Evolutionary conservation across 2,329 filamentous ascomycete genomes (phyloP).

Genomic region (Elsinoe perseae): DNA sequence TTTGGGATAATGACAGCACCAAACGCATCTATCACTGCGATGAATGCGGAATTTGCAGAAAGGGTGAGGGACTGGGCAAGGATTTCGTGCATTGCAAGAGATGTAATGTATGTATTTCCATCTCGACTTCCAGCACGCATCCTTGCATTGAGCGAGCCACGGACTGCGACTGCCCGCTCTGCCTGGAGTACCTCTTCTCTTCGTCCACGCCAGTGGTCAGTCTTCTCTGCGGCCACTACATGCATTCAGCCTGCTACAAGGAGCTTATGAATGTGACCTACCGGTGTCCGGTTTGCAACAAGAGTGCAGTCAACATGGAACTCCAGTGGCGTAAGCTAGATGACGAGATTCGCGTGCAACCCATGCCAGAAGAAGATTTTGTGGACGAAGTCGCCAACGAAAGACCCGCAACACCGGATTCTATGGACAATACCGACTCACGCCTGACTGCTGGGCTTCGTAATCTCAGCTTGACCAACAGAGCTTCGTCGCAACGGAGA

Average conservation of each 20-base stretch:
- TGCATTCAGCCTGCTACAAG: conserved; percentile 82
- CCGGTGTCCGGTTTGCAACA: conserved; percentile 93
- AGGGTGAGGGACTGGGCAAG: conserved; percentile 84
- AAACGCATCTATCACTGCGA: conserved; percentile 94
- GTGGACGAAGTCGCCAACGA: conserved; percentile 25
- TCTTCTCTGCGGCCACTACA: conserved; percentile 92
- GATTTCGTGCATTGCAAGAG: conserved; percentile 99
- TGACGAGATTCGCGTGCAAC: conserved; percentile 75
- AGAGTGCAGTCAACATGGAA: conserved; percentile 96
- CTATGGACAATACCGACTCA: not conserved
- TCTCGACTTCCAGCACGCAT: conserved; percentile 74
- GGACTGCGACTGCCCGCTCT: conserved; percentile 94
- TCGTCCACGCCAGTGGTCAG: conserved; percentile 83
- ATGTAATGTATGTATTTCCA: conserved; percentile 90
- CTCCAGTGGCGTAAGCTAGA: conserved; percentile 87
- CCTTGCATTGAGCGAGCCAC: conserved; percentile 91
- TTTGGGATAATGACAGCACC: conserved; percentile 88
- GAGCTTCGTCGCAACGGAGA: conserved; percentile 3
- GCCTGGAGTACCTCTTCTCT: conserved; percentile 92
- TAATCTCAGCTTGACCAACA: not conserved
- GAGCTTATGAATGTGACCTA: conserved; percentile 85
- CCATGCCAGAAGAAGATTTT: conserved; percentile 61
- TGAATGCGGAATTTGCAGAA: conserved; percentile 91
- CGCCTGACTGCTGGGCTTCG: not conserved
- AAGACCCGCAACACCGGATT: conserved; percentile 1